Evolutionary conservation across 805 yeast species (phyloP).

Genomic region (Metschnikowia kunwiensis): DNA sequence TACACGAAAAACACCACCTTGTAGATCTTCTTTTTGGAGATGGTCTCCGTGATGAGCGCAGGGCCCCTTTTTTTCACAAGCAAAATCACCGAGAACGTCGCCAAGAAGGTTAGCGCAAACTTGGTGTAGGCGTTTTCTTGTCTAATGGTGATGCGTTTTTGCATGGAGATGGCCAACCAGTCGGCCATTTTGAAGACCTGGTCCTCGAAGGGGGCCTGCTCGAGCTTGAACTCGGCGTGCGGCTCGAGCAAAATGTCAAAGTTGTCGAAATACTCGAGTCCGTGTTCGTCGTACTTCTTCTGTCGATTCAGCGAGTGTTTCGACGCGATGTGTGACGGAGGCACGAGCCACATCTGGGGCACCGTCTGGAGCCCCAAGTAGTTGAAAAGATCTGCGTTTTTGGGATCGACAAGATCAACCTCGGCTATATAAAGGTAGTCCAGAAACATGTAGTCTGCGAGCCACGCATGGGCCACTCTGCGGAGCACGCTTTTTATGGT

Average conservation of each 20-base stretch:
- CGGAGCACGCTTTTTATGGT: slow-evolving; percentile 41
- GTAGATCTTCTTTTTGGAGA: slow-evolving; percentile 24
- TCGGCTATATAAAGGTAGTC: slow-evolving; percentile 44
- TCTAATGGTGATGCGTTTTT: slow-evolving; percentile 41
- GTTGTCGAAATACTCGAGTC: slow-evolving; percentile 16
- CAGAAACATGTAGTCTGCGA: slow-evolving; percentile 40
- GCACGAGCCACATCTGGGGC: slow-evolving; percentile 69
- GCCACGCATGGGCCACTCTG: slow-evolving; percentile 43
- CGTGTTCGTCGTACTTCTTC: slow-evolving; percentile 22
- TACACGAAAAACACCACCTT: slow-evolving; percentile 30
- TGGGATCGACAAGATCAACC: slow-evolving; percentile 46
- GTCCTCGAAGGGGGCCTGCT: slow-evolving; percentile 29
- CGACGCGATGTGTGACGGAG: slow-evolving; percentile 37
- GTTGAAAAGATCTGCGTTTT: slow-evolving; percentile 41
- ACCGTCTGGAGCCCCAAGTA: slow-evolving; percentile 46
- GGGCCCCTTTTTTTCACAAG: slow-evolving; percentile 49
- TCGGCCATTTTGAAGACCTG: slow-evolving; percentile 51
- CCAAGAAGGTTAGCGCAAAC: slow-evolving; percentile 45
- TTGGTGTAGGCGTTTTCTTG: slow-evolving; percentile 38
- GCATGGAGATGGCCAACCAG: slow-evolving; percentile 47
- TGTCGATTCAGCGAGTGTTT: slow-evolving; percentile 14
- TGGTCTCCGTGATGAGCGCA: slow-evolving; percentile 17
- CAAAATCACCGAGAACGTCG: slow-evolving; percentile 44
- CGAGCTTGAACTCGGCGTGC: slow-evolving; percentile 36
- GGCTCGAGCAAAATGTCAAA: slow-evolving; percentile 25